Evolutionary conservation across 306 rosid species (phyloP).

Genomic region (Acacia confusa): DNA sequence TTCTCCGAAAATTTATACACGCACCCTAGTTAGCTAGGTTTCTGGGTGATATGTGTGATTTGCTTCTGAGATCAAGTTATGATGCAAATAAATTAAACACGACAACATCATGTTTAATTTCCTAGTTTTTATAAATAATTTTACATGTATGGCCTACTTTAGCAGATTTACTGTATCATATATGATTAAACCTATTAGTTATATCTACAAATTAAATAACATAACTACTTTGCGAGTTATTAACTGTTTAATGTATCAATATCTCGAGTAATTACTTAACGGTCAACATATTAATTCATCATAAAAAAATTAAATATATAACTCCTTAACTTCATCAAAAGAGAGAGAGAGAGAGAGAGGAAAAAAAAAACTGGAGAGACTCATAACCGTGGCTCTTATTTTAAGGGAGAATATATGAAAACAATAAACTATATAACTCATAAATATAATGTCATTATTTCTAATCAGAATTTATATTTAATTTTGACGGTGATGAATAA

Average conservation of each 20-base stretch:
- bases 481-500: not conserved
- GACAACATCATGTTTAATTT: not conserved
- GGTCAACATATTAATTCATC: too few species aligned
- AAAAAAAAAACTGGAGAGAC: too few species aligned
- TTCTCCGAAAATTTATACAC: constrained; percentile 19
- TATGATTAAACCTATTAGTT: not conserved
- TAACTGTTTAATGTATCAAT: too few species aligned
- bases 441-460: too few species aligned
- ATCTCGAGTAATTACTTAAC: too few species aligned
- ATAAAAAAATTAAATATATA: too few species aligned
- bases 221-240: not conserved
- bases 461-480: too few species aligned
- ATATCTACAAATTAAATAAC: not conserved
- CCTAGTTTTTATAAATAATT: not conserved
- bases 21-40: not conserved
- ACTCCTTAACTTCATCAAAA: too few species aligned
- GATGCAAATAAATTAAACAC: not conserved
- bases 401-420: not conserved
- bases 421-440: not conserved
- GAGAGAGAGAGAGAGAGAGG: too few species aligned
- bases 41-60: not conserved
- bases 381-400: not conserved
- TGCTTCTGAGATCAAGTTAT: not conserved
- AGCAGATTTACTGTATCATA: not conserved
- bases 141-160: not conserved